Conservation (phyloP, 202 grass and related monocot species). For the Schoenoplectus triqueter region DNA sequence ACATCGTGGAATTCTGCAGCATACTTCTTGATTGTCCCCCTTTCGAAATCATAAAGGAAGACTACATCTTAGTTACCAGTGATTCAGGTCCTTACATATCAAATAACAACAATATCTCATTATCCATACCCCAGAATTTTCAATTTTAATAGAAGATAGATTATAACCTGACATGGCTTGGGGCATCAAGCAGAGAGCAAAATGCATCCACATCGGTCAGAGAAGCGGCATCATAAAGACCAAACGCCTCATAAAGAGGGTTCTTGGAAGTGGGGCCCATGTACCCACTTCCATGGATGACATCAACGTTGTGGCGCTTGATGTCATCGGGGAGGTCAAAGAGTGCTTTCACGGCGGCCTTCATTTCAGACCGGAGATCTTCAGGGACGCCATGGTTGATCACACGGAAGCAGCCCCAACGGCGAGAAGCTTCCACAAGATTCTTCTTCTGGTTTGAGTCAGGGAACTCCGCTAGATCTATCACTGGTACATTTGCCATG, state of each 20-base stretch:
- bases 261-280: slow-evolving; percentile 53
- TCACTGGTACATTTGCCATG: slow-evolving; percentile 34
- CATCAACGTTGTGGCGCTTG: slow-evolving; percentile 66
- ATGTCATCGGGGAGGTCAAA: slow-evolving; percentile 79
- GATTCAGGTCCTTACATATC: no score
- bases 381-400: slow-evolving; percentile 54
- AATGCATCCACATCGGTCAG: slow-evolving; percentile 66
- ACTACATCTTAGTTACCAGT: no score
- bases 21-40: slow-evolving; percentile 56
- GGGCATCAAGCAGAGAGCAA: slow-evolving; percentile 64
- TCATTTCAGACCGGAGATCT: slow-evolving; percentile 70
- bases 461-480: slow-evolving; percentile 32
- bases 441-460: neutral
- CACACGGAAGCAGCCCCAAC: slow-evolving; percentile 41
- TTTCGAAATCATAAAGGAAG: neutral
- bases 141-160: neutral
- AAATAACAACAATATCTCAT: no score
- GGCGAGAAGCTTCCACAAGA: slow-evolving; percentile 31
- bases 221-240: slow-evolving; percentile 57
- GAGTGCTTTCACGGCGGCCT: slow-evolving; percentile 66
- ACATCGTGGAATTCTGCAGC: slow-evolving; percentile 54
- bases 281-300: slow-evolving; percentile 80
- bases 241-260: slow-evolving; percentile 76
- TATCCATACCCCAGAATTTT: neutral
- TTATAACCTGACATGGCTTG: slow-evolving; percentile 35